Base-by-base conservation (phyloP, 371 early-diverging fungal species). In the Coemansia sp. region DNA sequence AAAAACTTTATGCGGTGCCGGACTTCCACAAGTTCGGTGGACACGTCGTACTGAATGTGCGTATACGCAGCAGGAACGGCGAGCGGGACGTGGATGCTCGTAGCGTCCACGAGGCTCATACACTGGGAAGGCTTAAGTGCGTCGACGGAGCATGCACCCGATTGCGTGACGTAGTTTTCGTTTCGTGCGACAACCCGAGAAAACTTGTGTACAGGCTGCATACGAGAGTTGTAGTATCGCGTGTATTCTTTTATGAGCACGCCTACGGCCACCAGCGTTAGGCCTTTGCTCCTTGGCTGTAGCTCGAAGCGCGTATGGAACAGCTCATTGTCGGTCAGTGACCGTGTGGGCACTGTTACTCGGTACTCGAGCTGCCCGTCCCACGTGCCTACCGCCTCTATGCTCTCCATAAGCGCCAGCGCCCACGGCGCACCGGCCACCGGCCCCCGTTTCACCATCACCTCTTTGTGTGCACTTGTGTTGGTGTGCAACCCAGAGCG, bases 1-100 rank as follows among this genome's bases (percentile, higher is more conserved):
- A 79, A 58, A 14, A 79, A 67, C 66, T 79, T 79, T 40, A 79
- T 67, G 31, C 76, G 71, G 53, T 79, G 79, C 2, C 71, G 66
- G 21, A 75, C 64, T 57, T 79, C 79, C 6, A 79, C 71, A 1
- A 75, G 55, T 7, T 79, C 76, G 1, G 71, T 71, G 27, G 58
- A 16, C 0, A 68, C 71, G 22, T 75, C 76, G 37, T 79, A 79
- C 58, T 75, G 75, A 57, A 73, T 63, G 10, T 60, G 61, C 7
- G 40, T 26, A 50, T 71, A 79, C 4, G 75, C 71, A 4, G 59
- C 26, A 10, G 75, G 79, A 2, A 75, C 53, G n/a, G 34, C 48
- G 55, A 79, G 55, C 6, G 75, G 68, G 18, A 75, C 66, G 42
- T 68, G 60, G 13, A 75, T 55, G 31, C 59, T 69, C 5, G 71